Evolutionary conservation across 2,329 filamentous ascomycete species (phyloP).

Genomic region (Exophiala aquamarina): DNA sequence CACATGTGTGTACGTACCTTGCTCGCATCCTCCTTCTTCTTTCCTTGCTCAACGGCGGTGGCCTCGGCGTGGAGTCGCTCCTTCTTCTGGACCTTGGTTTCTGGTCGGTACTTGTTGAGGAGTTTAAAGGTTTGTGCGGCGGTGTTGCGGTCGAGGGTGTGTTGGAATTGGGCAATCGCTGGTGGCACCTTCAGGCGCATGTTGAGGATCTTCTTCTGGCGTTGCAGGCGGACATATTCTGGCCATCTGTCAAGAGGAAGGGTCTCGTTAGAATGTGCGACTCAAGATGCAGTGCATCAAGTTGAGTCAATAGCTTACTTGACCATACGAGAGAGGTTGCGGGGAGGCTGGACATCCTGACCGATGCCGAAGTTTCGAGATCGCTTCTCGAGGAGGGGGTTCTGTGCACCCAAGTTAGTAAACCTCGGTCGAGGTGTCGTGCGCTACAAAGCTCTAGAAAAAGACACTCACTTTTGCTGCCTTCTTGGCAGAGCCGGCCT

Average conservation of each 20-base stretch:
- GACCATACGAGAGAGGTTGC: conserved; percentile 97
- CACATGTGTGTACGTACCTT: conserved; percentile 53
- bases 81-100: conserved; percentile 99
- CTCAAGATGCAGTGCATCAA: not conserved
- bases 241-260: conserved; percentile 63
- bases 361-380: conserved; percentile 97
- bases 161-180: conserved; percentile 95
- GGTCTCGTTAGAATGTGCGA: not conserved
- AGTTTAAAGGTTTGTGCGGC: conserved; percentile 98
- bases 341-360: conserved; percentile 95
- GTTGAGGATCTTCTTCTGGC: conserved; percentile 93
- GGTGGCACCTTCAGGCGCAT: conserved; percentile 98
- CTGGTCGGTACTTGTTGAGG: conserved; percentile 99
- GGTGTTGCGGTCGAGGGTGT: conserved; percentile 94
- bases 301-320: conserved; percentile 50
- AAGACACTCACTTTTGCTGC: conserved; percentile 72
- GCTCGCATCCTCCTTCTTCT: conserved; percentile 99
- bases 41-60: conserved; percentile 94
- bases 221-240: conserved; percentile 97
- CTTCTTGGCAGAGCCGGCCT: conserved; percentile 88
- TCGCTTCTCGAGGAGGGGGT: conserved; percentile 99
- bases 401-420: conserved; percentile 55
- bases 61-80: conserved; percentile 98
- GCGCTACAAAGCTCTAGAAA: not conserved
- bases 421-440: too few relatives aligned